Percentiles rank a stretch among this genome's conserved stretches.
These are phyloP conservation scores for Pseudozyma flocculosa DNA, from an alignment of 1,284 basidiomycete species.

Conservation along the genomic window DNA sequence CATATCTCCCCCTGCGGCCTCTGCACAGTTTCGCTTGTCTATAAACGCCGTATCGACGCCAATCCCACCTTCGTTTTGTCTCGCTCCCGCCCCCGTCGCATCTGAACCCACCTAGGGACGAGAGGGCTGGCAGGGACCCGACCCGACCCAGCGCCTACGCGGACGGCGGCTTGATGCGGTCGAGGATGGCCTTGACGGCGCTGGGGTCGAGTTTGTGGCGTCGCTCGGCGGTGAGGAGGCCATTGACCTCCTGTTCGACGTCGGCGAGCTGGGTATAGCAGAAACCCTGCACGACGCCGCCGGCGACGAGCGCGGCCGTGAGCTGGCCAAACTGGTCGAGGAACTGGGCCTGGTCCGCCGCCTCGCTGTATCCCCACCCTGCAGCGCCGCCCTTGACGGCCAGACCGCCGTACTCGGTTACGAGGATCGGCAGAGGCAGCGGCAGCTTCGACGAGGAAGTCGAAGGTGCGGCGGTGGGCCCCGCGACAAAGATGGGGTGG, in stretches of 20 bases:
- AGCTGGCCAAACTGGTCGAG: constrained; percentile 11
- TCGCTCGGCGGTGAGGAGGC: constrained; percentile 24
- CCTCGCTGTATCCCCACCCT: constrained; percentile 32
- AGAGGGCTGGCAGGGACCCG: too few species aligned
- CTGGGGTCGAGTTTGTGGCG: constrained; percentile 21
- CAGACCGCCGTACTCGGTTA: constrained; percentile 38
- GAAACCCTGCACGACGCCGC: constrained; percentile 32
- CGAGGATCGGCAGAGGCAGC: too few species aligned
- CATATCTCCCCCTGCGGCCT: too few species aligned
- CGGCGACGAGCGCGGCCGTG: constrained; percentile 13
- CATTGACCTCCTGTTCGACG: constrained; percentile 35
- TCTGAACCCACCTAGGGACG: too few species aligned
- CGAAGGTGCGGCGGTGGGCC: too few species aligned
- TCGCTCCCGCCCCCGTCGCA: too few species aligned
- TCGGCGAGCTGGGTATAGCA: constrained; percentile 41
- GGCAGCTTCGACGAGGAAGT: too few species aligned
- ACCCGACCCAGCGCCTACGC: not conserved
- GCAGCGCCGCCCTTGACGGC: constrained; percentile 12
- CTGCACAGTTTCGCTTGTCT: too few species aligned
- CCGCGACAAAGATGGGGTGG: constrained; percentile 12
- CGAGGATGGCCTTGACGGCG: constrained; percentile 31
- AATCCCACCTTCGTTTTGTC: too few species aligned
- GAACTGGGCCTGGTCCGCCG: constrained; percentile 14
- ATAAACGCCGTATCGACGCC: too few species aligned
- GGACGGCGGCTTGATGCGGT: constrained; percentile 3